Evolutionary conservation across 768 basidiomycete genomes (phyloP).

Genomic region (Favolaschia claudopus): DNA sequence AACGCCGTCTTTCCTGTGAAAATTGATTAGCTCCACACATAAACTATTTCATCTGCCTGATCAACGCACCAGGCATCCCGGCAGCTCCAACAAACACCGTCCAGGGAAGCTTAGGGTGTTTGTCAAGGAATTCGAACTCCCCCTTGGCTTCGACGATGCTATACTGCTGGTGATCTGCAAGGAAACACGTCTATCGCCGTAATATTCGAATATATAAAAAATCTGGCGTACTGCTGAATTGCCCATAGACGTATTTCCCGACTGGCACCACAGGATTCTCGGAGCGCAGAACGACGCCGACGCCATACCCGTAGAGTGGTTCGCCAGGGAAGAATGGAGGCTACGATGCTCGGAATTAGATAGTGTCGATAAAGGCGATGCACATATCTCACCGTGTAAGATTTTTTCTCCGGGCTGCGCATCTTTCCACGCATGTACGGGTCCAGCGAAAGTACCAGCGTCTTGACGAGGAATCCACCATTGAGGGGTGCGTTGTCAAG

Average conservation of each 20-base stretch:
- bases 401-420: slow-evolving; percentile 37
- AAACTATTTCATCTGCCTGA: background rate
- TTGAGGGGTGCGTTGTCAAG: slow-evolving; percentile 51
- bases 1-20: slow-evolving; percentile 35
- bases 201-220: background rate
- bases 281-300: slow-evolving; percentile 55
- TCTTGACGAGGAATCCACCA: slow-evolving; percentile 58
- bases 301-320: slow-evolving; percentile 43
- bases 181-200: background rate
- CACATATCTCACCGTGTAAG: slow-evolving; percentile 39
- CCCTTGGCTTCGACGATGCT: background rate
- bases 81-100: slow-evolving; percentile 53
- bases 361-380: slow-evolving; percentile 24
- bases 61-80: slow-evolving; percentile 60
- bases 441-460: slow-evolving; percentile 52
- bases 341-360: background rate
- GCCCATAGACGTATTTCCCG: slow-evolving; percentile 52
- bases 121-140: background rate
- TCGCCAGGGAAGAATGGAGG: slow-evolving; percentile 20
- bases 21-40: too few relatives aligned
- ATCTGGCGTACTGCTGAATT: slow-evolving; percentile 31
- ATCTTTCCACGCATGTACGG: slow-evolving; percentile 51
- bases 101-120: slow-evolving; percentile 1
- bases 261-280: slow-evolving; percentile 40
- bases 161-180: slow-evolving; percentile 16